Percentiles rank a stretch among this genome's conserved stretches.
Evolutionary conservation across 2,329 filamentous ascomycete genomes (phyloP).

Genomic region (Apiospora marii): DNA sequence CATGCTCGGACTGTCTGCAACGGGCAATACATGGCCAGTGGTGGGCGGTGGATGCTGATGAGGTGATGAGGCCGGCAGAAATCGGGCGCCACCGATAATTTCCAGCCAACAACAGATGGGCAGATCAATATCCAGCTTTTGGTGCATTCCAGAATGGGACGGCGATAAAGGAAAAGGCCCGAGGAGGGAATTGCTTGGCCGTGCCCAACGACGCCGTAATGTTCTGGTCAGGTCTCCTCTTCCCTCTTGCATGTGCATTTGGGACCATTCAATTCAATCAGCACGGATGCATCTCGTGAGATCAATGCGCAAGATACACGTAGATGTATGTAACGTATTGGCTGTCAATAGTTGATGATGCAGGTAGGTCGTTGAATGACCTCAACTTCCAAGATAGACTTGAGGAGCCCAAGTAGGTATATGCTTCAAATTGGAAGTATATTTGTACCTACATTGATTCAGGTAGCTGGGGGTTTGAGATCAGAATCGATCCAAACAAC

Average conservation of each 20-base stretch:
- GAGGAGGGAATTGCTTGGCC: background rate
- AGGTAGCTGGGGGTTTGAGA: background rate
- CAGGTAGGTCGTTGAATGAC: background rate
- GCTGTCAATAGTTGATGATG: background rate
- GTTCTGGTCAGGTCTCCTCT: too few species aligned
- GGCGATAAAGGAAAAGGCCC: constrained; percentile 7
- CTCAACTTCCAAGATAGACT: background rate
- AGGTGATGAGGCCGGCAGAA: constrained; percentile 16
- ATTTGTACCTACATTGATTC: background rate
- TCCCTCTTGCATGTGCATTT: background rate
- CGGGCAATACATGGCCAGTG: background rate
- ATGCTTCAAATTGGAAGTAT: background rate
- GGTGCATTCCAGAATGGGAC: constrained; percentile 14
- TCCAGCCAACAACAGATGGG: constrained; percentile 9
- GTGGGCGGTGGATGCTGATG: background rate
- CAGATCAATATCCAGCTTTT: background rate
- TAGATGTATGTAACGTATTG: constrained; percentile 1
- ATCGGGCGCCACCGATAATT: constrained; percentile 14
- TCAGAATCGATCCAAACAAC: background rate
- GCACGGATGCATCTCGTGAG: background rate
- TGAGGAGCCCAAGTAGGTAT: too few species aligned
- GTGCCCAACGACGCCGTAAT: constrained; percentile 1
- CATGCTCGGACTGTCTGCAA: background rate
- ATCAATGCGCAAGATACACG: background rate
- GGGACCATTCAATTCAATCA: background rate